phyloP scores from a whole-genome alignment of 345 rosid species.

The Pistacia atlantica region DNA sequence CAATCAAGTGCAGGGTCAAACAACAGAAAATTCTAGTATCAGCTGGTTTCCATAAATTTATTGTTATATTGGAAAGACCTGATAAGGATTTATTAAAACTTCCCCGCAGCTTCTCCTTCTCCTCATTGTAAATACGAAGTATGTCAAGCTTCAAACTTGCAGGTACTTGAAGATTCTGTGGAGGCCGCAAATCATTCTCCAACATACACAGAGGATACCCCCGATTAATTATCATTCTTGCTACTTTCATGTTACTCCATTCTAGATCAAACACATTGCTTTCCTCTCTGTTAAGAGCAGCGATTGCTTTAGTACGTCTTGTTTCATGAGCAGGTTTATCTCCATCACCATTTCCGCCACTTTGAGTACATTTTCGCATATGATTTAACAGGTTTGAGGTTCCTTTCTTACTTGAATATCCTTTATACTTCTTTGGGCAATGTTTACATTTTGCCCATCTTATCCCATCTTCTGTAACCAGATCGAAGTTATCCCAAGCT shows the following conservation, averaged over 20 bases:
- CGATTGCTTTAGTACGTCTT: background rate
- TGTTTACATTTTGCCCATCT: background rate
- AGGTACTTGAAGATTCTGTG: background rate
- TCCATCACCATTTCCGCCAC: background rate
- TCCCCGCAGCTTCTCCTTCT: background rate
- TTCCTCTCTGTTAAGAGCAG: background rate
- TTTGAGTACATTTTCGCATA: background rate
- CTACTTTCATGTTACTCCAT: background rate
- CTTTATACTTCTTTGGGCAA: background rate
- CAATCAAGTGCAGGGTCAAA: too few relatives aligned
- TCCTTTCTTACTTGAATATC: constrained; percentile 6
- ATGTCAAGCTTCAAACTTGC: background rate
- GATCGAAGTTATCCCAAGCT: background rate
- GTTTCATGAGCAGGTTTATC: background rate
- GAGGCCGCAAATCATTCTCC: background rate
- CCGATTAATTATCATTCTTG: background rate
- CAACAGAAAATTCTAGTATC: too few relatives aligned
- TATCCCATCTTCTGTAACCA: background rate
- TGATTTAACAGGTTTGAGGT: background rate
- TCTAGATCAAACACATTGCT: background rate
- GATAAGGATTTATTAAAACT: background rate
- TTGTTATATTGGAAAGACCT: too few relatives aligned
- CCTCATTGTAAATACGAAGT: background rate
- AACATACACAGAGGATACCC: background rate
- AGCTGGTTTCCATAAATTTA: too few relatives aligned